Evolutionary conservation across 345 rosid genomes (phyloP).

Genomic region (rapeseed (Brassica napus)): DNA sequence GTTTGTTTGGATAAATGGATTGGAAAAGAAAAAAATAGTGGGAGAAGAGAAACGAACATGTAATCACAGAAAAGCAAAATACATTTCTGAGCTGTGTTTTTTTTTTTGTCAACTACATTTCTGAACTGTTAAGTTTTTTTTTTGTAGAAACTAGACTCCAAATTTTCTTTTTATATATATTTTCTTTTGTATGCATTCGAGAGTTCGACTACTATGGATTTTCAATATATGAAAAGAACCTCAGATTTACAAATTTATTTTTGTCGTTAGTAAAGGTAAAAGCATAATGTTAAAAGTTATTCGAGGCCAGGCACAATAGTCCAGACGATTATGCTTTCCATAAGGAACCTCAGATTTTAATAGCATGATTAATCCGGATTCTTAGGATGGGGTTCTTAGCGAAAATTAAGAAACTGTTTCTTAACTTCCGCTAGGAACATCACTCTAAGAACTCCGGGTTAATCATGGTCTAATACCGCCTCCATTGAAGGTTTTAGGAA

Average conservation of each 20-base stretch:
- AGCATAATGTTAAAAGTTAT: background rate
- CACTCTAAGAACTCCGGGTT: too few relatives aligned
- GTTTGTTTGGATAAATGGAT: background rate
- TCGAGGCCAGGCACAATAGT: conserved; percentile 19
- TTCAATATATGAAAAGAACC: background rate
- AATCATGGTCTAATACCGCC: too few relatives aligned
- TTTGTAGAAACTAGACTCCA: conserved; percentile 1
- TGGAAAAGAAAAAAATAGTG: background rate
- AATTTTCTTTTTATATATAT: background rate
- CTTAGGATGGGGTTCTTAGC: too few relatives aligned
- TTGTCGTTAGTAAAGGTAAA: conserved; percentile 11
- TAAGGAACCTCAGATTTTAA: conserved; percentile 1
- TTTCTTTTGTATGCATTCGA: background rate
- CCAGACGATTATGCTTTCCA: background rate
- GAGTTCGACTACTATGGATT: background rate
- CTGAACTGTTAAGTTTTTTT: conserved; percentile 25
- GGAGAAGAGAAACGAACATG: conserved; percentile 20
- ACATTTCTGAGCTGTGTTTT: too few relatives aligned
- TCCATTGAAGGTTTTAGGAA: too few relatives aligned
- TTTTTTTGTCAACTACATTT: too few relatives aligned
- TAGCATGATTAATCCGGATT: too few relatives aligned
- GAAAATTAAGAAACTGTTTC: too few relatives aligned
- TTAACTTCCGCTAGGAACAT: too few relatives aligned
- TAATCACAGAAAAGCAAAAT: conserved; percentile 22
- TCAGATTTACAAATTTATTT: background rate